Percentiles rank a stretch among this genome's conserved stretches.
Conservation (phyloP, 768 basidiomycete species). For the Terana coerulea region DNA sequence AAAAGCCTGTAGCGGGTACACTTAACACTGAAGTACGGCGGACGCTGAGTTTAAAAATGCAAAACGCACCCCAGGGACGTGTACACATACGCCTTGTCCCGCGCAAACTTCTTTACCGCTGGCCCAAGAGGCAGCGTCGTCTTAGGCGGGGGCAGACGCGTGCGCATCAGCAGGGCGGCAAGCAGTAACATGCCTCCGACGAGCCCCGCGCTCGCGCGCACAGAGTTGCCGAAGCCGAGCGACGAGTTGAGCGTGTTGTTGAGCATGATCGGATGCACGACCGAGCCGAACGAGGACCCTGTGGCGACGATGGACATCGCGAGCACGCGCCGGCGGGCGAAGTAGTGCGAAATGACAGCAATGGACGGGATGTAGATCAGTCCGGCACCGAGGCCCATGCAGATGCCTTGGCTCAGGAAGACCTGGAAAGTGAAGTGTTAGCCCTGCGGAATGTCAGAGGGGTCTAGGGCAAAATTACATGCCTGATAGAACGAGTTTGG, state of each 20-base stretch:
- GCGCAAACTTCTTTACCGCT: slow-evolving; percentile 19
- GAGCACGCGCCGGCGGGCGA: slow-evolving; percentile 35
- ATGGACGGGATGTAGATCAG: slow-evolving; percentile 42
- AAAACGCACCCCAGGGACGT: slow-evolving; percentile 20
- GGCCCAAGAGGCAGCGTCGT: slow-evolving; percentile 7
- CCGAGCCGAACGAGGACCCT: slow-evolving; percentile 28
- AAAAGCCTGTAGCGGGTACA: slow-evolving; percentile 12
- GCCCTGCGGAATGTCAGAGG: not conserved
- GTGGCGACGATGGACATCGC: slow-evolving; percentile 43
- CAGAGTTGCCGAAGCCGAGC: slow-evolving; percentile 25
- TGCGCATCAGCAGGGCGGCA: slow-evolving; percentile 18
- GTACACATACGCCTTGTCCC: slow-evolving; percentile 23
- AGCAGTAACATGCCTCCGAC: slow-evolving; percentile 20
- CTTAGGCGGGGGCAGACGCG: slow-evolving; percentile 17
- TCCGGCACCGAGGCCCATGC: slow-evolving; percentile 38
- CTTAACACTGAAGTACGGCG: not conserved
- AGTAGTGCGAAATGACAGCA: slow-evolving; percentile 42
- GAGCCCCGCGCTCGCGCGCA: slow-evolving; percentile 26
- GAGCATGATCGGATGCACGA: slow-evolving; percentile 29
- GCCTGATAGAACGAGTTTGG: slow-evolving; percentile 42
- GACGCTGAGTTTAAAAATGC: no score
- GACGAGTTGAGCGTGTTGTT: slow-evolving; percentile 21
- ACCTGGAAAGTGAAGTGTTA: slow-evolving; percentile 25
- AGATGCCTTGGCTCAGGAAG: slow-evolving; percentile 44
- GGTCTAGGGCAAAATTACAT: no score